Evolutionary conservation across 1,284 basidiomycete genomes (phyloP).

Genomic region (Paramarasmius palmivorus): DNA sequence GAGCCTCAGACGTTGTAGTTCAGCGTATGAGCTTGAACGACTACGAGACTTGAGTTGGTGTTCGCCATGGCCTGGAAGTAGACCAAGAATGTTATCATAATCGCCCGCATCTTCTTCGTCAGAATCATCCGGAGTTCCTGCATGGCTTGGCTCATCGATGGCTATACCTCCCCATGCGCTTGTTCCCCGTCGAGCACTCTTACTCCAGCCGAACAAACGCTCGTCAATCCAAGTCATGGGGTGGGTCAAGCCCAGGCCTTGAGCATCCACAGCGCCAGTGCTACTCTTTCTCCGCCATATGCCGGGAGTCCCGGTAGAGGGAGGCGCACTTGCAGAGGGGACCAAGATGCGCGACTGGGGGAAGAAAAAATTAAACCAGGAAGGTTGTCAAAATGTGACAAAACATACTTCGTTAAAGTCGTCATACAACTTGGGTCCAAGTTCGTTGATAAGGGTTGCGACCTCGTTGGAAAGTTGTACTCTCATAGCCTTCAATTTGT

Average conservation of each 20-base stretch:
- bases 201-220: conserved; percentile 90
- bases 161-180: conserved; percentile 74
- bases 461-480: conserved; percentile 85
- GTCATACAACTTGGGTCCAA: conserved; percentile 85
- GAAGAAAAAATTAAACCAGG: conserved; percentile 4
- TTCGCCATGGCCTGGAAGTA: conserved; percentile 54
- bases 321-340: conserved; percentile 81
- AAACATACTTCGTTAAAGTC: conserved; percentile 80
- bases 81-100: conserved; percentile 75
- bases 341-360: conserved; percentile 78
- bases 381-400: conserved; percentile 6
- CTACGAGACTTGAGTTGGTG: conserved; percentile 53
- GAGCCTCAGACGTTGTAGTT: conserved; percentile 69
- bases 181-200: conserved; percentile 67
- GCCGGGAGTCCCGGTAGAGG: conserved; percentile 66
- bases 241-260: conserved; percentile 76
- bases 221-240: conserved; percentile 96
- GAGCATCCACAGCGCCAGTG: conserved; percentile 75
- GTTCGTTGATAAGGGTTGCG: conserved; percentile 86
- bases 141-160: conserved; percentile 61
- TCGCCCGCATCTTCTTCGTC: conserved; percentile 81
- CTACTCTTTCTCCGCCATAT: conserved; percentile 76
- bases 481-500: conserved; percentile 81
- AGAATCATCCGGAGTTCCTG: conserved; percentile 66
- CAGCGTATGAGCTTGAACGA: conserved; percentile 74